A percentile compares a stretch with the other conserved stretches of the same genome.
phyloP scores from a whole-genome alignment of 345 rosid species.

The Lepidium sativum region DNA sequence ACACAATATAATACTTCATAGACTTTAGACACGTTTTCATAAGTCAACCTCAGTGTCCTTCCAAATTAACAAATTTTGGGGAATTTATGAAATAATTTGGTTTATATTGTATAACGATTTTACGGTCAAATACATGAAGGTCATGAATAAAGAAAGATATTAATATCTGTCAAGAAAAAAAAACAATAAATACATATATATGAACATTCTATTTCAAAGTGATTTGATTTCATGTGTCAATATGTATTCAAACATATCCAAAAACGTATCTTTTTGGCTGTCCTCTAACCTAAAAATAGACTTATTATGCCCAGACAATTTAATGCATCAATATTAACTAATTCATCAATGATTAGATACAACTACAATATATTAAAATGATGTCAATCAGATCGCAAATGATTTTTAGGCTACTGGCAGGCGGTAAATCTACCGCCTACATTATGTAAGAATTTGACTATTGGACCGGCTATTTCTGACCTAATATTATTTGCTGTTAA shows the following conservation, averaged over 20 bases:
- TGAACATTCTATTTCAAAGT: background rate
- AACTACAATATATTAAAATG: background rate
- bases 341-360: constrained; percentile 1
- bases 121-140: background rate
- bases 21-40: background rate
- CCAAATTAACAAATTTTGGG: background rate
- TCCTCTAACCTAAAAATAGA: constrained; percentile 1
- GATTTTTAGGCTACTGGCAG: no score
- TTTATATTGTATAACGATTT: background rate
- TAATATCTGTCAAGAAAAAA: background rate
- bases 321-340: background rate
- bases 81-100: no score
- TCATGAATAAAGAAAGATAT: background rate
- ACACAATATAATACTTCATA: no score
- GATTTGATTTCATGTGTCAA: constrained; percentile 3
- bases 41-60: constrained; percentile 4
- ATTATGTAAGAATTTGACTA: no score
- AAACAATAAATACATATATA: background rate
- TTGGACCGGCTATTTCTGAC: no score
- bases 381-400: no score
- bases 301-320: background rate
- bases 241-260: constrained; percentile 4
- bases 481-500: no score
- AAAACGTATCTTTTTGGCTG: constrained; percentile 2
- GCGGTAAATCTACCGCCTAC: no score